These are phyloP conservation scores for Oenanthe sinensis DNA, from an alignment of 129 eudicot genomes.

Conservation along the genomic window DNA sequence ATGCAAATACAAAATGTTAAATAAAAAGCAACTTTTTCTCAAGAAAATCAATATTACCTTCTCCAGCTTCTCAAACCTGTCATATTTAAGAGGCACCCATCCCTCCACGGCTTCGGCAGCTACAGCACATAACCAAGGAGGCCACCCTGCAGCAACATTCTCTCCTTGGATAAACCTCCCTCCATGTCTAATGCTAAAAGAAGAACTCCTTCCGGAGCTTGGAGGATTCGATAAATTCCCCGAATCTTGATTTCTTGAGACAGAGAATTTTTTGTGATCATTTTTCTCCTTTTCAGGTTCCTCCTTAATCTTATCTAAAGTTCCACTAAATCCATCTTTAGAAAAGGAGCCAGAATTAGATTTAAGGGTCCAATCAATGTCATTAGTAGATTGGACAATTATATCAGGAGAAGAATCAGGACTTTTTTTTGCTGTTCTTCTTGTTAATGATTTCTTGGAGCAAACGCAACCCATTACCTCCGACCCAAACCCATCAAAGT, in stretches of 20 bases:
- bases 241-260: not conserved
- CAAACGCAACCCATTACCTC: conserved; percentile 78
- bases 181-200: conserved; percentile 31
- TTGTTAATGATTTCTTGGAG: conserved; percentile 41
- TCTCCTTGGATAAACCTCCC: conserved; percentile 39
- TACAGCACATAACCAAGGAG: conserved; percentile 71
- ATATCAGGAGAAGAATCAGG: conserved; percentile 21
- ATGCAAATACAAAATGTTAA: not conserved
- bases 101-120: conserved; percentile 85
- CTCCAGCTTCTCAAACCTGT: conserved; percentile 54
- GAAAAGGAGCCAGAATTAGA: conserved; percentile 13
- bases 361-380: conserved; percentile 13
- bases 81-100: conserved; percentile 61
- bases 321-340: conserved; percentile 13
- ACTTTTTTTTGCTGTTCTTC: conserved; percentile 1
- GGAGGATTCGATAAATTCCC: conserved; percentile 19
- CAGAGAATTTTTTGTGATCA: not conserved
- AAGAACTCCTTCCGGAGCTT: conserved; percentile 11
- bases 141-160: conserved; percentile 84
- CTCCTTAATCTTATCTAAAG: conserved; percentile 24
- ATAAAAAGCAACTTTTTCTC: not conserved
- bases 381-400: conserved; percentile 8
- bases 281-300: conserved; percentile 25
- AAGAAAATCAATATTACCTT: conserved; percentile 40
- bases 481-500: conserved; percentile 51